Base-by-base conservation (phyloP, 192 early-diverging fungal genomes). In the Coemansia sp. region DNA sequence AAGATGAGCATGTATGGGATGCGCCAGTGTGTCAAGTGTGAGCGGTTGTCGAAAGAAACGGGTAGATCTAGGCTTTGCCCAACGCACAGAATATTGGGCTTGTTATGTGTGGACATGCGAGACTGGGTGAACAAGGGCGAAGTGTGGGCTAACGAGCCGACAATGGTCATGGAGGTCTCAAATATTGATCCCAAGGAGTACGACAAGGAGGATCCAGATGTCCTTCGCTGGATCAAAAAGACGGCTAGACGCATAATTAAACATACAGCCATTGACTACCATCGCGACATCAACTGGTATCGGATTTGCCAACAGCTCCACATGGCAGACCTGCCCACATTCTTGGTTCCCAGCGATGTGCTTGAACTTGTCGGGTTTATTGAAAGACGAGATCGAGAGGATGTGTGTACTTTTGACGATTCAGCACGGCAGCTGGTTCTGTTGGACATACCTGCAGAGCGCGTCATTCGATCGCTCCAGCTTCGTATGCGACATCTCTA, bases 281-380 rank as follows among this genome's bases (percentile, higher is more conserved):
- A 83, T 45, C 72, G 81, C 49, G 76, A 83, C 61, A 59, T 83
- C 50, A 83, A 83, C 70, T 83, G 81, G 81, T 83, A 83, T 62
- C 76, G 69, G 10, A 54, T 50, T 19, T 75, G 69, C 51, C 72
- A 83, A 51, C 81, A 75, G 22, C 4, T 83, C 61, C 75, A 73
- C 9, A 70, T 83, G 67, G 81, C 81, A 0, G 70, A 78, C 38
- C 57, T 83, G 64, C 81, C 81, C 4, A 32, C 40, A 7, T 44
- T 25, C 32, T 51, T 83, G 14, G 50, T 4, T 4, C 81, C 81
- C 5, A 43, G n/a, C 14, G 76, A 74, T 25, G 55, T 83, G 5
- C 16, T 66, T 7, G 81, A 74, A 22, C 64, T 83, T 39, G 55
- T 83, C n/a, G 76, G 41, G 5, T 83, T 83, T 62, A 55, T 78